phyloP scores from a whole-genome alignment of 345 rosid species.

The Capsella bursapastoris region DNA sequence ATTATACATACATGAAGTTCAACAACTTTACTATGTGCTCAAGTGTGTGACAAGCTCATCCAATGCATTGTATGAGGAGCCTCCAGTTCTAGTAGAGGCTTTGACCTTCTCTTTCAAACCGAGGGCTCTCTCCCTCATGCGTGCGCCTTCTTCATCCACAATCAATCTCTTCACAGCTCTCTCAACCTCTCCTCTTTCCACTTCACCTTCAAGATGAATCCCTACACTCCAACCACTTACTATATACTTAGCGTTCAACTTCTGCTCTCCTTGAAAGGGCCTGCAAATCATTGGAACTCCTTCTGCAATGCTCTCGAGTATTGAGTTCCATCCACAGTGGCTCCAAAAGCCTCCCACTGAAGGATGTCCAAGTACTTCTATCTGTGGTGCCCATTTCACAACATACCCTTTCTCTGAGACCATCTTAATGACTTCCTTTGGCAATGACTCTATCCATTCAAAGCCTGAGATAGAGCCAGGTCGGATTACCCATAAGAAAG shows the following conservation, averaged over 20 bases:
- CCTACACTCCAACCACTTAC: not conserved
- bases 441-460: not conserved
- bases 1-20: too few relatives aligned
- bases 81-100: not conserved
- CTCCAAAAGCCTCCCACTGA: conserved; percentile 44
- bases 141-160: not conserved
- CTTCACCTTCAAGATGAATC: not conserved
- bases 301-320: conserved; percentile 37
- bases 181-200: not conserved
- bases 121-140: not conserved
- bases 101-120: not conserved
- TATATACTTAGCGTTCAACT: conserved; percentile 8
- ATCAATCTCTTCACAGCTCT: conserved; percentile 2
- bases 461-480: not conserved
- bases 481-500: conserved; percentile 38
- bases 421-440: conserved; percentile 13
- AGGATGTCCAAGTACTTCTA: conserved; percentile 28
- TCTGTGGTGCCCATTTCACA: conserved; percentile 43
- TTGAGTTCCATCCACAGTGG: conserved; percentile 46
- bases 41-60: not conserved
- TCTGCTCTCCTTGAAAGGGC: conserved; percentile 39
- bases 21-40: not conserved
- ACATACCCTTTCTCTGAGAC: conserved; percentile 31
- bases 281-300: conserved; percentile 46
- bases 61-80: not conserved